Evolutionary conservation across 129 eudicot genomes (phyloP).

Genomic region (Kitagawia praeruptora): DNA sequence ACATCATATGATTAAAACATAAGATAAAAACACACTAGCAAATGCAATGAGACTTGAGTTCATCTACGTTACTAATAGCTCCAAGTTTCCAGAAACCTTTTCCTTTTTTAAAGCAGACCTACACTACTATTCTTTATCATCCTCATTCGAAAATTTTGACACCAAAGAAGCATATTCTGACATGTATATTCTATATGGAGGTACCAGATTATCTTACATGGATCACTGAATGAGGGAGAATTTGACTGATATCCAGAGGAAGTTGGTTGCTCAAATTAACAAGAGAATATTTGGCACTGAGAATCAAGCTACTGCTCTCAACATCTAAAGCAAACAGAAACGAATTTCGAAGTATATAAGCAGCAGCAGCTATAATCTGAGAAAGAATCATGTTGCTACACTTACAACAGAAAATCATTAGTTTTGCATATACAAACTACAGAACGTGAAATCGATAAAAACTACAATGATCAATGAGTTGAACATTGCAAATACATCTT

Average conservation of each 20-base stretch:
- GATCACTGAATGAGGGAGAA: constrained; percentile 55
- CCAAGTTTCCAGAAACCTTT: not conserved
- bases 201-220: constrained; percentile 42
- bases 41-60: not conserved
- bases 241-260: constrained; percentile 58
- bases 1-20: constrained; percentile 10
- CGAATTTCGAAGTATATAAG: not conserved
- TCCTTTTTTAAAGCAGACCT: not conserved
- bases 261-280: constrained; percentile 51
- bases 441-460: not conserved
- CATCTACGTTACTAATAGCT: not conserved
- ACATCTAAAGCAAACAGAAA: constrained; percentile 36
- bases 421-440: not conserved
- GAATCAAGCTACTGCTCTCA: constrained; percentile 63
- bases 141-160: not conserved
- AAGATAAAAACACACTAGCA: not conserved
- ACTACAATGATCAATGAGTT: not conserved
- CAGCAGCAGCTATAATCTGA: not conserved
- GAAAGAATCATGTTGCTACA: not conserved
- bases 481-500: not conserved
- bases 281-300: constrained; percentile 74
- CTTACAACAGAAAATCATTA: not conserved
- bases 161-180: not conserved
- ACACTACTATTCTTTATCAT: not conserved
- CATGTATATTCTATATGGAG: not conserved